Base-by-base conservation (phyloP, 768 basidiomycete species). In the Ramaria sp. region DNA sequence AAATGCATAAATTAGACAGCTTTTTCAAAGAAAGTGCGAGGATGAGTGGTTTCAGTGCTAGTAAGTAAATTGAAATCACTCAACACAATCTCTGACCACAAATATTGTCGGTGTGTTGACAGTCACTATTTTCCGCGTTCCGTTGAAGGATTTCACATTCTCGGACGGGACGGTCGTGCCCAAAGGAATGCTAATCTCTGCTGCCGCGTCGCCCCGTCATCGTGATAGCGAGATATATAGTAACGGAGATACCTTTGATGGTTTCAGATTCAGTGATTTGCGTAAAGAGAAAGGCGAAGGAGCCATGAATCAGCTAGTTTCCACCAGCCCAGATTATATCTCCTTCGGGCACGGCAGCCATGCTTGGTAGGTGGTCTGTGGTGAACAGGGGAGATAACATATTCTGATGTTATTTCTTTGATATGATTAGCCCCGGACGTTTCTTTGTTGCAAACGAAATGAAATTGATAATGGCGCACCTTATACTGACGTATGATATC, bases 1-100 rank as follows among this genome's bases (percentile, higher is more conserved):
- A 61, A 44, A 67, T 69, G 69, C 58, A 56, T 48, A 68, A 66
- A 50, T 27, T 70, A n/a, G 69, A 70, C 56, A 69, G 69, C 50
- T 67, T 70, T 57, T 49, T 70, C 41, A 61, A 61, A 45, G 69
- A 70, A 56, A 63, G 59, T 2, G 61, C 60, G 56, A 59, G 68
- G 2, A 1, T 62, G 8, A 59, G 62, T 44, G 60, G 61, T 7
- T 13, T 66, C 13, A 61, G 57, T 28, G 41, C 55, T 9, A 25
- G 67, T 67, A 42, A 27, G 66, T 60, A 12, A 15, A n/a, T n/a
- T n/a, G n/a, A n/a, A n/a, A n/a, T n/a, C n/a, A n/a, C n/a, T n/a
- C n/a, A n/a, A n/a, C n/a, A n/a, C n/a, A n/a, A n/a, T n/a, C n/a
- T n/a, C n/a, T n/a, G n/a, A n/a, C n/a, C n/a, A 39, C 30, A 18